phyloP scores from a whole-genome alignment of 352 stramenopile species.

The Pythium phragmiticola region DNA sequence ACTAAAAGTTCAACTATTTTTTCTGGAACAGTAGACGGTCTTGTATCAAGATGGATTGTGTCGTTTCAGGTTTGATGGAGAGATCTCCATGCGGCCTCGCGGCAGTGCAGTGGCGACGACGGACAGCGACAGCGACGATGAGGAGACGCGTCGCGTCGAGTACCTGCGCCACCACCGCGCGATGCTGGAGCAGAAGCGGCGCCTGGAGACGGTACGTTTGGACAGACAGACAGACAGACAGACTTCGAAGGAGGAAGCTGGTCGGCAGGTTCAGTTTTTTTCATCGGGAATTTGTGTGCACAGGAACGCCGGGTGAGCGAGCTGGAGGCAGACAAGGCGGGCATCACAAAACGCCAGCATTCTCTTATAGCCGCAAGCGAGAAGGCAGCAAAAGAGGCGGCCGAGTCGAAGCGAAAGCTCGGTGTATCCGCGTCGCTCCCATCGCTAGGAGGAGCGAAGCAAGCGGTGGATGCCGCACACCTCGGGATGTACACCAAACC shows the following conservation, averaged over 20 bases:
- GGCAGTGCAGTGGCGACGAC: not conserved
- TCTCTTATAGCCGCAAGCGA: constrained; percentile 1
- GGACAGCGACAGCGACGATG: constrained; percentile 30
- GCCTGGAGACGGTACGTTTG: constrained; percentile 51
- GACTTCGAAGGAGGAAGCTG: not conserved
- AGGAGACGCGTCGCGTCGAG: constrained; percentile 39
- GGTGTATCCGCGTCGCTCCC: constrained; percentile 8
- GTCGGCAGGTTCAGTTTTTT: not conserved
- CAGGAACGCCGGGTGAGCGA: constrained; percentile 26
- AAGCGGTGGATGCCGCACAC: not conserved
- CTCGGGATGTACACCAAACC: constrained; percentile 51
- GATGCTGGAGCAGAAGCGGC: constrained; percentile 48
- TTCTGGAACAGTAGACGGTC: constrained; percentile 5
- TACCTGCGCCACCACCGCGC: constrained; percentile 48
- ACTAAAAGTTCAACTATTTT: constrained; percentile 9
- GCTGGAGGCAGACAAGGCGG: constrained; percentile 14
- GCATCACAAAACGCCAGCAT: constrained; percentile 14
- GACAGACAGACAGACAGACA: too few species aligned
- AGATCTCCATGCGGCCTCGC: not conserved
- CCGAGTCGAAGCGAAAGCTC: not conserved
- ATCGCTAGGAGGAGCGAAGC: not conserved
- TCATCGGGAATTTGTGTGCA: too few species aligned
- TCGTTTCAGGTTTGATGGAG: constrained; percentile 12
- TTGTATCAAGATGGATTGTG: not conserved
- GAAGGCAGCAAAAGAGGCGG: not conserved